These are phyloP conservation scores for Gossypium lobatum DNA, from an alignment of 441 rosid genomes.

Conservation along the genomic window DNA sequence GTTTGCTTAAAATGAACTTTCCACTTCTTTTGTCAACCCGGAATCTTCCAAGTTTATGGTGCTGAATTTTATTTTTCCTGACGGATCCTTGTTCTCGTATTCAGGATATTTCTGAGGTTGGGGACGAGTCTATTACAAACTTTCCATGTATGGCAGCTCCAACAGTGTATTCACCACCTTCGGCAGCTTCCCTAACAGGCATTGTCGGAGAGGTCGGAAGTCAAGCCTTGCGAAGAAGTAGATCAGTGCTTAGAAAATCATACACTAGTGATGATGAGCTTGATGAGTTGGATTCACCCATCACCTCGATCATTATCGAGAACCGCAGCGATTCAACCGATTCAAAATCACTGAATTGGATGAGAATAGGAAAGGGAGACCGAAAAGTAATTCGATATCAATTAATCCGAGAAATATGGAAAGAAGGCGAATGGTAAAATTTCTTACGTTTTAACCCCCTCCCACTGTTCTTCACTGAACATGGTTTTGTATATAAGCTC, in stretches of 20 bases:
- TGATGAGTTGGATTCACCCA: constrained; percentile 68
- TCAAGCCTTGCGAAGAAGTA: constrained; percentile 40
- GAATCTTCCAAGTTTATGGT: background rate
- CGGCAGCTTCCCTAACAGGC: constrained; percentile 39
- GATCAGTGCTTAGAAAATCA: constrained; percentile 55
- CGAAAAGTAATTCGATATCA: constrained; percentile 60
- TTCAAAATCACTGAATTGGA: constrained; percentile 39
- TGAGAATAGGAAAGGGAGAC: constrained; percentile 38
- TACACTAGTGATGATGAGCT: constrained; percentile 83
- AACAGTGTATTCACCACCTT: constrained; percentile 52
- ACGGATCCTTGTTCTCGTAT: constrained; percentile 3
- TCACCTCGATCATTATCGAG: constrained; percentile 43
- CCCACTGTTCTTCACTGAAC: background rate
- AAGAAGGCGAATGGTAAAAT: constrained; percentile 25
- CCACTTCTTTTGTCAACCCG: background rate
- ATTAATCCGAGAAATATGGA: constrained; percentile 75
- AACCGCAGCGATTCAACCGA: constrained; percentile 30
- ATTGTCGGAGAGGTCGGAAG: constrained; percentile 32
- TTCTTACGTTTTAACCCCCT: background rate
- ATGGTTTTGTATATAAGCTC: background rate
- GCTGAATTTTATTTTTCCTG: constrained; percentile 3
- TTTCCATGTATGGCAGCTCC: constrained; percentile 64
- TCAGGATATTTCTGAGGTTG: constrained; percentile 40
- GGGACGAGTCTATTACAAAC: constrained; percentile 32
- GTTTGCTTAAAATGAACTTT: background rate